These are phyloP conservation scores for Xylaria sp. DNA, from an alignment of 2,329 filamentous ascomycete species.

Conservation along the genomic window DNA sequence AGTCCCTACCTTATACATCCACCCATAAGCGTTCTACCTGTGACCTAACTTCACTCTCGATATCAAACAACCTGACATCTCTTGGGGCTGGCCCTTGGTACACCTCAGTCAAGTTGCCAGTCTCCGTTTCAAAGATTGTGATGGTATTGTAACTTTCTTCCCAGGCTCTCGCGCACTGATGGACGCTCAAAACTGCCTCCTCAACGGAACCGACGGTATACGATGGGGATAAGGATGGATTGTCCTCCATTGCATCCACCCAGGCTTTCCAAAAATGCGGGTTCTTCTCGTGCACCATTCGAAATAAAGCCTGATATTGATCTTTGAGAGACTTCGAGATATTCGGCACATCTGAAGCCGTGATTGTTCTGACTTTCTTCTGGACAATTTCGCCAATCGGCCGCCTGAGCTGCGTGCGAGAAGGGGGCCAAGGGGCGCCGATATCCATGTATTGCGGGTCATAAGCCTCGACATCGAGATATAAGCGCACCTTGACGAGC, in stretches of 20 bases:
- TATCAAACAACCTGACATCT: too few relatives aligned
- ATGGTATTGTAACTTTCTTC: slow-evolving; percentile 33
- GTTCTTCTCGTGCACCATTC: slow-evolving; percentile 32
- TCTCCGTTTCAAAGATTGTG: slow-evolving; percentile 27
- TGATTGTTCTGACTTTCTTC: slow-evolving; percentile 32
- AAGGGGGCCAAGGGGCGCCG: slow-evolving; percentile 26
- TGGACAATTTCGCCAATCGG: slow-evolving; percentile 31
- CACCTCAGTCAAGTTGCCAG: slow-evolving; percentile 21
- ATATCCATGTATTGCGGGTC: slow-evolving; percentile 22
- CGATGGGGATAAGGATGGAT: slow-evolving; percentile 13
- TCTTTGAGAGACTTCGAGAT: slow-evolving; percentile 25
- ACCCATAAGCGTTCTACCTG: too few relatives aligned
- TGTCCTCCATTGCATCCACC: slow-evolving; percentile 29
- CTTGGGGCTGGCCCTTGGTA: too few relatives aligned
- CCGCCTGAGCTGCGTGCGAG: slow-evolving; percentile 25
- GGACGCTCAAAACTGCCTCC: slow-evolving; percentile 25
- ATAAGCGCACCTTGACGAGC: slow-evolving; percentile 37
- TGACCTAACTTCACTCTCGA: too few relatives aligned
- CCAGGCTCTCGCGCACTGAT: slow-evolving; percentile 36
- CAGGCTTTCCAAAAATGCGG: slow-evolving; percentile 34
- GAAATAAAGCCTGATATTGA: slow-evolving; percentile 34
- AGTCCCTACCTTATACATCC: too few relatives aligned
- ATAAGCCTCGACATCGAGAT: slow-evolving; percentile 33
- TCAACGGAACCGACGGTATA: slow-evolving; percentile 30
- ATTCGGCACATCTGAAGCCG: slow-evolving; percentile 9